Conservation (phyloP, 2,329 filamentous ascomycete species). For the Raffaelea arxii region DNA sequence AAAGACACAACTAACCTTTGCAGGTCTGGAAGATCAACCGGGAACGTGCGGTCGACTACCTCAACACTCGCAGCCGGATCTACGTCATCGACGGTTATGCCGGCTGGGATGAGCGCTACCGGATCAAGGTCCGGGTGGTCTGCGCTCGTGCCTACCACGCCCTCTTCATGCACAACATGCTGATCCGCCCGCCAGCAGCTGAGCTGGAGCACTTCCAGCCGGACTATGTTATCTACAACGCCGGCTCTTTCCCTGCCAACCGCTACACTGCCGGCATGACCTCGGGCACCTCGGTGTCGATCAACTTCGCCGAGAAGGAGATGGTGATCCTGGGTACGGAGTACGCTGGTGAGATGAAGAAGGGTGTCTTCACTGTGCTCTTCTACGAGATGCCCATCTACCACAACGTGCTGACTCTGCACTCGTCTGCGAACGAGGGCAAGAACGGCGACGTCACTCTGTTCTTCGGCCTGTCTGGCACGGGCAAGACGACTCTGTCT, state of each 20-base stretch:
- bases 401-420: conserved; percentile 96
- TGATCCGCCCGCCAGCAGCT: conserved; percentile 83
- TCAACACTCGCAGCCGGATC: conserved; percentile 97
- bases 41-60: conserved; percentile 96
- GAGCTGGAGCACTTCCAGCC: conserved; percentile 97
- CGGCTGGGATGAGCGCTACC: conserved; percentile 97
- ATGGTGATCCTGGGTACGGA: conserved; percentile 99
- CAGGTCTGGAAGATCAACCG: conserved; percentile 99
- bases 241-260: conserved; percentile 96
- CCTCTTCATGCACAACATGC: conserved; percentile 99
- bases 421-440: conserved; percentile 98
- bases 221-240: conserved; percentile 99
- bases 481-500: conserved; percentile 96
- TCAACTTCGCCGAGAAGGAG: conserved; percentile 99
- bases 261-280: conserved; percentile 98
- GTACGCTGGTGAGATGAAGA: conserved; percentile 97
- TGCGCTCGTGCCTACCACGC: conserved; percentile 99
- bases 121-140: conserved; percentile 93
- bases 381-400: conserved; percentile 99
- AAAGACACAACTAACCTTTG: conserved; percentile 18
- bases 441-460: conserved; percentile 91
- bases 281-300: conserved; percentile 90
- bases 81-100: conserved; percentile 97
- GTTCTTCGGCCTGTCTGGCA: conserved; percentile 98
- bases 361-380: conserved; percentile 96